Conservation (phyloP, 78 protist species). For the Dictyostelium purpureum region DNA sequence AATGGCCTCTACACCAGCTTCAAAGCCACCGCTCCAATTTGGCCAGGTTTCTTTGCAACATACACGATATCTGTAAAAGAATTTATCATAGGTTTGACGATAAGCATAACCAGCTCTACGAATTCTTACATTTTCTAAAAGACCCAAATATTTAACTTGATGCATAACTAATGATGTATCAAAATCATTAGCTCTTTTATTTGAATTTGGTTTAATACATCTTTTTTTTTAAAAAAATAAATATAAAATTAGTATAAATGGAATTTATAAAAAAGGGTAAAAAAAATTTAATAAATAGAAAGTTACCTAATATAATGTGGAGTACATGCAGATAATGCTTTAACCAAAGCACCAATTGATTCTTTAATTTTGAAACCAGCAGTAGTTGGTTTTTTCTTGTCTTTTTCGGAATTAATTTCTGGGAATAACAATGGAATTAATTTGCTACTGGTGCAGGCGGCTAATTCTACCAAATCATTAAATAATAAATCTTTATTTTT, state of each 20-base stretch:
- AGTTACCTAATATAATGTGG: conserved; percentile 86
- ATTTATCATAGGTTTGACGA: conserved; percentile 88
- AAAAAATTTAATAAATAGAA: too few species aligned
- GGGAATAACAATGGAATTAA: conserved; percentile 82
- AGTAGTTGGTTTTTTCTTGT: conserved; percentile 84
- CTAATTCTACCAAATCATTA: conserved; percentile 82
- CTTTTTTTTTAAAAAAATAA: too few species aligned
- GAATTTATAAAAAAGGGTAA: too few species aligned
- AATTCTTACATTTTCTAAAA: conserved; percentile 90
- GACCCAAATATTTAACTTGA: conserved; percentile 91
- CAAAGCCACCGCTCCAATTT: conserved; percentile 50
- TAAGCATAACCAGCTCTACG: conserved; percentile 95
- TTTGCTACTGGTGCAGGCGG: conserved; percentile 30
- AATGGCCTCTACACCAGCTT: conserved; percentile 47
- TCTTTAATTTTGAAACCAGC: conserved; percentile 88
- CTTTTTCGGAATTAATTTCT: conserved; percentile 69
- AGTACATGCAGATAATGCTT: conserved; percentile 80
- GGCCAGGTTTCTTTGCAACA: conserved; percentile 87
- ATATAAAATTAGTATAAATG: too few species aligned
- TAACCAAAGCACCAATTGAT: conserved; percentile 83
- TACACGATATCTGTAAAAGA: conserved; percentile 85
- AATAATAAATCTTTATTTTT: conserved; percentile 89
- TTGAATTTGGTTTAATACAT: conserved; percentile 92
- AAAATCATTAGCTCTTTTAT: conserved; percentile 66
- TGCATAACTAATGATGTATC: conserved; percentile 77